A percentile compares a stretch with the other conserved stretches of the same genome.
Conservation (phyloP, 192 early-diverging fungal genomes). For the Linderina pennispora region DNA sequence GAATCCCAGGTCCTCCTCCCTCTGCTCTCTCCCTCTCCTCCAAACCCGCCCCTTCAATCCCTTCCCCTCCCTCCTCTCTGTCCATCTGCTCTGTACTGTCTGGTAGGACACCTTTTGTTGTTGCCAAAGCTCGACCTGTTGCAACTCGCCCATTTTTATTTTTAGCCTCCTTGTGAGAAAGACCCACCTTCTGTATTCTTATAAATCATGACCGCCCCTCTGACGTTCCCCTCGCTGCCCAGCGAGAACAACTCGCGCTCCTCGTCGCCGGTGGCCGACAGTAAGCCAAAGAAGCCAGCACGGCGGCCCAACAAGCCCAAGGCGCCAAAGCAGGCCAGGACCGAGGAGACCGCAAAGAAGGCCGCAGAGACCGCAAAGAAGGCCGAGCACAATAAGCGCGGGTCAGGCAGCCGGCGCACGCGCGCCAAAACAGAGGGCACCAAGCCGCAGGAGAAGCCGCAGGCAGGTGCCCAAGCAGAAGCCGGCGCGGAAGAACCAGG, state of each 20-base stretch:
- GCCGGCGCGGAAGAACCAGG: too few species aligned
- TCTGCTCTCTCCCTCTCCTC: too few species aligned
- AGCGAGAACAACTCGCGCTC: constrained; percentile 39
- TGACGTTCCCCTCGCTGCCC: constrained; percentile 26
- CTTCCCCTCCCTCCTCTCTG: too few species aligned
- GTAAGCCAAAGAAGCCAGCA: not conserved
- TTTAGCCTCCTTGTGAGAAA: too few species aligned
- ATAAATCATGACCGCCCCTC: too few species aligned
- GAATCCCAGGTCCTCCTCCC: too few species aligned
- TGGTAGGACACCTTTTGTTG: too few species aligned
- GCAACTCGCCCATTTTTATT: too few species aligned
- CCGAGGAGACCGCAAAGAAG: not conserved
- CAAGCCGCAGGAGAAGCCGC: not conserved
- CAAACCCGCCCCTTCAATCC: too few species aligned
- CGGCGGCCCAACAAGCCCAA: not conserved
- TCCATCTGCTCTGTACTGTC: too few species aligned
- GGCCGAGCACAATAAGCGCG: not conserved
- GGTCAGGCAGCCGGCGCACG: not conserved
- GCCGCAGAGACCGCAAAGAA: not conserved
- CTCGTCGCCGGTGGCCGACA: constrained; percentile 17
- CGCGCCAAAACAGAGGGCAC: not conserved
- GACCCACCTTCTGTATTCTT: too few species aligned
- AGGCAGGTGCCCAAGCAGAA: not conserved
- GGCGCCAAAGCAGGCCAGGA: not conserved
- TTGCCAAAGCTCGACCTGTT: too few species aligned